These are phyloP conservation scores for Tetrahymena borealis DNA, from an alignment of 73 alveolate genomes.

Conservation along the genomic window DNA sequence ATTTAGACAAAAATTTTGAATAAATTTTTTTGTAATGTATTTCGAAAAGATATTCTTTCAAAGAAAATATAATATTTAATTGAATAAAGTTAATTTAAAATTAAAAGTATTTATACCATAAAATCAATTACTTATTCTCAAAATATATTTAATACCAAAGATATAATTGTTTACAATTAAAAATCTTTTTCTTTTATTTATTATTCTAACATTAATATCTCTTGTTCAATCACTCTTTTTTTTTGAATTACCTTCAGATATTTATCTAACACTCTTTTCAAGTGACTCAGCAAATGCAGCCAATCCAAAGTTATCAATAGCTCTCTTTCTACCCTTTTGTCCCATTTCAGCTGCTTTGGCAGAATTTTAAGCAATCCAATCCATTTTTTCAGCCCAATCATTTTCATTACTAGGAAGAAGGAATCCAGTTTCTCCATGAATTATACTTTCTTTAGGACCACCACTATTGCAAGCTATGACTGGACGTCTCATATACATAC, in stretches of 20 bases:
- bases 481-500: slow-evolving; percentile 89
- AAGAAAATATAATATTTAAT: too few species aligned
- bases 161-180: too few species aligned
- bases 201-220: not conserved
- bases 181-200: too few species aligned
- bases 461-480: slow-evolving; percentile 96
- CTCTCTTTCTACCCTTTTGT: slow-evolving; percentile 32
- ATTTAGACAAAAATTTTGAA: too few species aligned
- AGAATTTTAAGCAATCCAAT: not conserved
- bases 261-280: not conserved
- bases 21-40: too few species aligned
- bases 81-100: too few species aligned
- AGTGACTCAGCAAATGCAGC: not conserved
- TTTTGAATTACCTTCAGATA: not conserved
- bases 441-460: slow-evolving; percentile 95
- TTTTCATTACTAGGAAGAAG: slow-evolving; percentile 48
- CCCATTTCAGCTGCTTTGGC: slow-evolving; percentile 22
- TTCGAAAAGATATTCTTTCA: too few species aligned
- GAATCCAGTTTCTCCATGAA: slow-evolving; percentile 86
- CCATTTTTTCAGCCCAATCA: slow-evolving; percentile 46
- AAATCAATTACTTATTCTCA: too few species aligned
- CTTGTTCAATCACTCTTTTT: not conserved
- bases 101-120: too few species aligned
- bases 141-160: not conserved
- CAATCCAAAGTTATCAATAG: slow-evolving; percentile 19